Percentiles rank a stretch among this genome's conserved stretches.
Conservation (phyloP, 345 rosid species). For the Syzygium aromaticum region DNA sequence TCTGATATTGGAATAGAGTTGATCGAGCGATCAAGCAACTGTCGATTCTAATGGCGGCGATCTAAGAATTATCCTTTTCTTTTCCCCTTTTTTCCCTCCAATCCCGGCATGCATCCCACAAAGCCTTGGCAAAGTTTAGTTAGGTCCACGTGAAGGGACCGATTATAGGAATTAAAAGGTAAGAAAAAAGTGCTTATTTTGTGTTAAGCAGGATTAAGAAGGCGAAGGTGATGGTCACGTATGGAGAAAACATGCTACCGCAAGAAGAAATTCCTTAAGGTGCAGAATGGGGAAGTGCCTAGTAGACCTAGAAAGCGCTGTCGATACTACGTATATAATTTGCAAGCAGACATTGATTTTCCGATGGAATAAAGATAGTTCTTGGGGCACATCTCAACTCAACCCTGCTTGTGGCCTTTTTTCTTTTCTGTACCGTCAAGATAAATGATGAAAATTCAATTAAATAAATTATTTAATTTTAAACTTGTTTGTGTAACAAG, state of each 20-base stretch:
- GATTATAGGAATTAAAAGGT: not conserved
- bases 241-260: not conserved
- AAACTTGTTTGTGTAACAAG: not conserved
- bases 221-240: not conserved
- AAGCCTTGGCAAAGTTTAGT: not conserved
- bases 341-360: not conserved
- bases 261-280: not conserved
- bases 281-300: not conserved
- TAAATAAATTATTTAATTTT: accelerated
- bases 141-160: not conserved
- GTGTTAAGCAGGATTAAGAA: not conserved
- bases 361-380: not conserved
- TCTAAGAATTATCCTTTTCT: not conserved
- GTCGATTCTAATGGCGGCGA: not conserved
- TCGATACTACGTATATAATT: not conserved
- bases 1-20: not conserved
- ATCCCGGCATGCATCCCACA: not conserved
- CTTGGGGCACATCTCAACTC: not conserved
- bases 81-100: not conserved
- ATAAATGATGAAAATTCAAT: not conserved
- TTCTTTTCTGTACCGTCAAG: not conserved
- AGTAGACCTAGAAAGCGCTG: not conserved
- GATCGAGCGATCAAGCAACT: not conserved
- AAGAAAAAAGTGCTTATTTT: not conserved
- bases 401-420: not conserved